These are phyloP conservation scores for Areca catechu DNA, from an alignment of 176 grass and related monocot species.

Conservation along the genomic window DNA sequence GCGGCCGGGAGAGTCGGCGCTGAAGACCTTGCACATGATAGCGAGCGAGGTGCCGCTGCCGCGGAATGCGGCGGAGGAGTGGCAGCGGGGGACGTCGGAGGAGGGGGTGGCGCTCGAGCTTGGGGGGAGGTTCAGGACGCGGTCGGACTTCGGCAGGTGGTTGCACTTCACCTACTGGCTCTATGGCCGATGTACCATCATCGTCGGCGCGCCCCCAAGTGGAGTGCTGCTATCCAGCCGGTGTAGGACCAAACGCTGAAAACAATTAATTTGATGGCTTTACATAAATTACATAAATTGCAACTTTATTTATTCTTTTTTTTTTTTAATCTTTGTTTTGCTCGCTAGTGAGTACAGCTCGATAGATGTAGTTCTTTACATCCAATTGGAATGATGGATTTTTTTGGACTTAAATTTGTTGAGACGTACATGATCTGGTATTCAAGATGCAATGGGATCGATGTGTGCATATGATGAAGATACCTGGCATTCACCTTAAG, in stretches of 20 bases:
- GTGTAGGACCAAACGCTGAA: conserved; percentile 16
- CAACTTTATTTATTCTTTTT: too few species aligned
- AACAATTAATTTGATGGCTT: too few species aligned
- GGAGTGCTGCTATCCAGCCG: conserved; percentile 30
- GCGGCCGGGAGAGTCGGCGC: conserved; percentile 10
- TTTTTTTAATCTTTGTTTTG: too few species aligned
- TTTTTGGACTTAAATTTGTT: too few species aligned
- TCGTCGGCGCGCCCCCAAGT: conserved; percentile 43
- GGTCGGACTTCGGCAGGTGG: conserved; percentile 59
- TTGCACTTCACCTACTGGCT: conserved; percentile 51
- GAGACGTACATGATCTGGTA: too few species aligned
- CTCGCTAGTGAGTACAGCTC: too few species aligned
- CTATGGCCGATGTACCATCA: conserved; percentile 27
- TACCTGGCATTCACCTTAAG: too few species aligned
- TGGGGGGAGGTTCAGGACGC: conserved; percentile 29
- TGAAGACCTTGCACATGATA: conserved; percentile 34
- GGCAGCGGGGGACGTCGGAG: conserved; percentile 30
- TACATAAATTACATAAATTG: too few species aligned
- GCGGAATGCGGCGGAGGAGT: conserved; percentile 13
- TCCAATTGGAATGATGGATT: too few species aligned
- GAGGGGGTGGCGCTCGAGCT: conserved; percentile 33
- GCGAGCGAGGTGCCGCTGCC: conserved; percentile 33
- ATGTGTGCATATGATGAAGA: too few species aligned
- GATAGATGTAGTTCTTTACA: too few species aligned
- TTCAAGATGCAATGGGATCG: too few species aligned